These are phyloP conservation scores for Termitomyces sp. DNA, from an alignment of 768 basidiomycete genomes.

Conservation along the genomic window DNA sequence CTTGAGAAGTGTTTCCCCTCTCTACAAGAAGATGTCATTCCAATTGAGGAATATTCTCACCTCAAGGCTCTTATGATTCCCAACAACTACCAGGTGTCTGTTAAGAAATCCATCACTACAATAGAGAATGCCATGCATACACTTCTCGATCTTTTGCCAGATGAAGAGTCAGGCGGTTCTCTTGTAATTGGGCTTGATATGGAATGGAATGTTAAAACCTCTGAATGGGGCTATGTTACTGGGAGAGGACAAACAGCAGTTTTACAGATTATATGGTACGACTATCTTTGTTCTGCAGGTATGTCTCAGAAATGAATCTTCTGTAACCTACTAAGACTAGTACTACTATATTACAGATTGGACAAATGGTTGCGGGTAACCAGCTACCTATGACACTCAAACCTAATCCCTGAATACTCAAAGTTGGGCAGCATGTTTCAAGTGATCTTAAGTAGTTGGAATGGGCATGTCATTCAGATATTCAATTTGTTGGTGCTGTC, in stretches of 20 bases:
- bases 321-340: neutral
- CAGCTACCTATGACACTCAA: conserved; percentile 3
- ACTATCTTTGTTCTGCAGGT: conserved; percentile 18
- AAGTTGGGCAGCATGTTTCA: conserved; percentile 8
- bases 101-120: conserved; percentile 4
- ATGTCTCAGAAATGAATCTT: neutral
- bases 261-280: conserved; percentile 17
- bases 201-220: conserved; percentile 24
- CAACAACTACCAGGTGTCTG: conserved; percentile 5
- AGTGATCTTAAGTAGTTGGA: conserved; percentile 1
- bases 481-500: conserved; percentile 21
- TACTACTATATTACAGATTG: neutral
- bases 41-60: conserved; percentile 17
- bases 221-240: conserved; percentile 8
- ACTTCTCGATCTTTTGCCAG: conserved; percentile 19
- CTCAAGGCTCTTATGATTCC: conserved; percentile 18
- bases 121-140: conserved; percentile 16
- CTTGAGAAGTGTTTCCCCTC: conserved; percentile 13
- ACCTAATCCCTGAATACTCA: conserved; percentile 9
- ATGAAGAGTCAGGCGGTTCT: conserved; percentile 4
- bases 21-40: conserved; percentile 10
- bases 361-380: neutral
- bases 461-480: neutral
- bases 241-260: conserved; percentile 17
- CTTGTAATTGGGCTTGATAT: conserved; percentile 18